Conservation (phyloP, 257 asterid genomes). For the Marsdenia floribunda region DNA sequence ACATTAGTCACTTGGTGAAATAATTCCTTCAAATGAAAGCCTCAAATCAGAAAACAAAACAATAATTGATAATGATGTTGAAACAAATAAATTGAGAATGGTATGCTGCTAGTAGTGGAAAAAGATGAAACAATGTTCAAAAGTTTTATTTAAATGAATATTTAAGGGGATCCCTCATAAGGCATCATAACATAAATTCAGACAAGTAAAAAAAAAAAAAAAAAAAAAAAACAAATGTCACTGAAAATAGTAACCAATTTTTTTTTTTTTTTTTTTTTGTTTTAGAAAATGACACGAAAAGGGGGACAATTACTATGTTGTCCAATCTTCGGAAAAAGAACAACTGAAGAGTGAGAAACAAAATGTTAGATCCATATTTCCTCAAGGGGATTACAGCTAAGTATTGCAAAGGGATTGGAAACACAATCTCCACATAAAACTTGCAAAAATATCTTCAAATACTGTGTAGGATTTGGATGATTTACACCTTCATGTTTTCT, state of each 20-base stretch:
- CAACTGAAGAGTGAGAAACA: neutral
- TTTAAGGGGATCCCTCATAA: neutral
- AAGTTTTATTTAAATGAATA: neutral
- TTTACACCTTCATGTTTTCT: no score
- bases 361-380: neutral
- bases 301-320: neutral
- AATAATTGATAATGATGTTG: neutral
- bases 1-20: constrained; percentile 19
- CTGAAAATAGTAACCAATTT: neutral
- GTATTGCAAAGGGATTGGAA: neutral
- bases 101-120: neutral
- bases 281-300: neutral
- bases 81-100: neutral
- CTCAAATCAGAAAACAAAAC: constrained; percentile 11
- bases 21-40: constrained; percentile 23
- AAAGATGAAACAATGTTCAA: neutral
- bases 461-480: no score
- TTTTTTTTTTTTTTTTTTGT: no score
- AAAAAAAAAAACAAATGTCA: neutral
- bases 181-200: neutral
- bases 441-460: neutral
- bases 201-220: neutral
- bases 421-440: neutral
- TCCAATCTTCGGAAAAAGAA: neutral
- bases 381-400: no score